Evolutionary conservation across 805 yeast species (phyloP), one percentile per base, ranked within the genome.

Genomic region (Spathaspora girioi): DNA sequence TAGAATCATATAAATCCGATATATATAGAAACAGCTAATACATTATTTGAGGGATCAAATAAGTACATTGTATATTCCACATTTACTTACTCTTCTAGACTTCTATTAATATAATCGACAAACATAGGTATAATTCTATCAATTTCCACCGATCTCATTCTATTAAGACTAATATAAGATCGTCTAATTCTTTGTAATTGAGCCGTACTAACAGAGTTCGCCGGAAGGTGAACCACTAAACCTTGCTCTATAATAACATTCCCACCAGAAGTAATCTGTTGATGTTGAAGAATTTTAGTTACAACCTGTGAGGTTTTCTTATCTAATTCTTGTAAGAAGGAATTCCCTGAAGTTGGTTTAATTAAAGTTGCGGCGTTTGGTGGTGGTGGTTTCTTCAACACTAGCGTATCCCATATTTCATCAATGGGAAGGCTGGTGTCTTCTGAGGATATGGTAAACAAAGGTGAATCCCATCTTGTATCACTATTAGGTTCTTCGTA

Each of bases 381-480:
- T 9, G 84, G 80, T 50, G 87, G 76, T 49, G 88, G 78, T 65
- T 81, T 78, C 47, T 81, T 76, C 54, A 87, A 64, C 32, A 82
- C 85, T 2, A 86, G 60, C 0, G 83, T 78, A 46, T 77, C 77
- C 84, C 86, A 84, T 1, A 94, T 78, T 15, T 82, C 87, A 1
- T 85, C 86, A 18, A 86, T 66, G 0, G 91, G 88, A 23, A 85
- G 61, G 2, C 67, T 69, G 11, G 63, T 67, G 42, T 65, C 60
- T 47, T 79, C 82, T 59, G 73, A 78, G 9, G 19, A 23, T 1
- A 92, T 68, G 0, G 89, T 82, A 62, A 91, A 84, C 54, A 93
- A 70, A 5, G 99, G 99, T 3, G 96, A 83, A 63, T 94, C 99
- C 99, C 99, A 94, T 53, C 97, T 72, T 26, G 86, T 81, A 60